Base-by-base conservation (phyloP, 768 basidiomycete species). In the Terana coerulea region DNA sequence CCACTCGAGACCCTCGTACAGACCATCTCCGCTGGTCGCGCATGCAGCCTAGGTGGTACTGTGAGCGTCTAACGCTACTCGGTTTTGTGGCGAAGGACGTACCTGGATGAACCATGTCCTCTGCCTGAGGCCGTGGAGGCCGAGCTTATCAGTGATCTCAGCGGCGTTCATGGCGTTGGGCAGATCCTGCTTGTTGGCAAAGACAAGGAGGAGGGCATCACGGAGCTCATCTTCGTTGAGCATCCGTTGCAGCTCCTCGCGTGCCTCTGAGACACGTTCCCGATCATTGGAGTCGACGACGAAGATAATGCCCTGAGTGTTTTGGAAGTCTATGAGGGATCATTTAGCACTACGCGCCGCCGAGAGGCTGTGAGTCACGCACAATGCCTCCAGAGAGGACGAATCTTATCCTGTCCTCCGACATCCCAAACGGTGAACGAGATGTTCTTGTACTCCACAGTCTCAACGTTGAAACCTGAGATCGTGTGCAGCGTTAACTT, bases 371-470 rank as follows among this genome's bases (percentile, higher is more conserved):
- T 37, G 53, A 58, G 53, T 17, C 49, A 84, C 93, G 67, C 66
- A 97, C 97, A 99, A 79, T 99, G 97, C 84, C 95, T 92, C 97
- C 97, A 99, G 63, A 98, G 84, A 61, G 95, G 95, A 64, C 95
- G 86, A 72, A 98, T 98, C 86, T 98, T 99, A 77, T 99, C 95
- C 76, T 99, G 95, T 64, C 95, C 97, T 83, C 97, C 97, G 58
- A 99, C 97, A 75, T 99, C 97, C 97, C 97, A 98, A 40, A 98
- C 97, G 21, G 95, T 99, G 84, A 99, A 99, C 22, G 94, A 97
- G 60, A 98, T 98, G 80, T 98, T 99, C 83, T 98, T 98, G 77
- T 99, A 98, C 73, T 98, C 95, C 61, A 99, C 97, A 55, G 97
- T 98, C 81, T 99, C 97, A 62, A 99, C 97, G 69, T 99, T 99